phyloP scores from a whole-genome alignment of 805 yeast species.

The Kodamaea nitidulidarum region DNA sequence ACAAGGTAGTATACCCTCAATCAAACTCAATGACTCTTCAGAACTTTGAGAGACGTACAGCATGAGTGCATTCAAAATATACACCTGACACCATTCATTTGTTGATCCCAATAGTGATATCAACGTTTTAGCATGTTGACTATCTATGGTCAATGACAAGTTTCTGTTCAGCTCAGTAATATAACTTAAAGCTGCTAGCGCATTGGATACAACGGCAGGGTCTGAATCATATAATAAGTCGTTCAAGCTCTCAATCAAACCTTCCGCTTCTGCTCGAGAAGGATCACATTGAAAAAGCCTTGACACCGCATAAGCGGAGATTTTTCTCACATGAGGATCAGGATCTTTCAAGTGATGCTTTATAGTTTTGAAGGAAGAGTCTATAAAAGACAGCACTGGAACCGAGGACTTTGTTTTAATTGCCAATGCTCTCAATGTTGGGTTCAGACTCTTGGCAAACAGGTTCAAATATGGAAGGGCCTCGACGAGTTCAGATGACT shows the following conservation, averaged over 20 bases:
- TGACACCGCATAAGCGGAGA: constrained; percentile 68
- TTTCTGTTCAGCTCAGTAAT: constrained; percentile 55
- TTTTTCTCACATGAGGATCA: constrained; percentile 60
- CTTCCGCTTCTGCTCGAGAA: constrained; percentile 37
- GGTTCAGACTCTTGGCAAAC: constrained; percentile 48
- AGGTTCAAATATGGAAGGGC: constrained; percentile 52
- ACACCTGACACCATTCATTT: constrained; percentile 72
- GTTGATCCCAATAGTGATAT: constrained; percentile 31
- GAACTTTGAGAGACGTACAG: constrained; percentile 66
- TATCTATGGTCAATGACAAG: constrained; percentile 52
- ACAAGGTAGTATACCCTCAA: constrained; percentile 63
- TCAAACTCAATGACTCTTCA: constrained; percentile 61
- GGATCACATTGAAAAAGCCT: constrained; percentile 58
- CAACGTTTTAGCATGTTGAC: constrained; percentile 36
- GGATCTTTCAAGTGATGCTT: constrained; percentile 35
- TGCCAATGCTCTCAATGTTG: constrained; percentile 55
- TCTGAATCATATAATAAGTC: constrained; percentile 52
- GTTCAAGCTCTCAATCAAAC: constrained; percentile 48
- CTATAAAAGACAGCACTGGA: constrained; percentile 48
- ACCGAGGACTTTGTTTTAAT: constrained; percentile 62
- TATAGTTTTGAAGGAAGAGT: constrained; percentile 42
- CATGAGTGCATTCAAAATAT: constrained; percentile 61
- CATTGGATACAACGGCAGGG: constrained; percentile 63
- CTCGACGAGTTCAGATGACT: constrained; percentile 49
- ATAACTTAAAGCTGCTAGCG: constrained; percentile 62